These are phyloP conservation scores for Pseudonectria buxi DNA, from an alignment of 2,329 filamentous ascomycete species.

Conservation along the genomic window DNA sequence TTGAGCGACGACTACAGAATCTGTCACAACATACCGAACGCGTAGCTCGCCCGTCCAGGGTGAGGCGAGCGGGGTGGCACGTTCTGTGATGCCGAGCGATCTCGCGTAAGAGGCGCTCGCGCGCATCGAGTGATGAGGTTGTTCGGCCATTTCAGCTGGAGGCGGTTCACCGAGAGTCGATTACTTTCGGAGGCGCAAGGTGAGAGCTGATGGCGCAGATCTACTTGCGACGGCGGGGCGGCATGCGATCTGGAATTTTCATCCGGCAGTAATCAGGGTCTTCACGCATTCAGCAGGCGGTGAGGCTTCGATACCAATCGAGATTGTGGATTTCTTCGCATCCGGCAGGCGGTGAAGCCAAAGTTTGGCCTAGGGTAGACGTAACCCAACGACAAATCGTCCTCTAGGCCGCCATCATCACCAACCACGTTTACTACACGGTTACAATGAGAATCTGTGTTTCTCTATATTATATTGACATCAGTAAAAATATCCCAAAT, in stretches of 20 bases:
- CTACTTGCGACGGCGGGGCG: conserved; percentile 12
- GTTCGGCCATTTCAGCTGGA: conserved; percentile 25
- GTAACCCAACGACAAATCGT: no score
- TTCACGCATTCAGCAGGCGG: conserved; percentile 9
- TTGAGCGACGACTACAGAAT: not conserved
- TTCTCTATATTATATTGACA: no score
- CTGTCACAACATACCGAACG: conserved; percentile 24
- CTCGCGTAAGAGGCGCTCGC: conserved; percentile 27
- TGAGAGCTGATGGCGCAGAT: conserved; percentile 11
- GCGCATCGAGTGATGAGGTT: conserved; percentile 24
- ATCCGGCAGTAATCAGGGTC: conserved; percentile 14
- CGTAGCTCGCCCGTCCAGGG: conserved; percentile 36
- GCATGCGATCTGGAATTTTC: conserved; percentile 18
- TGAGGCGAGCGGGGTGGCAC: conserved; percentile 30
- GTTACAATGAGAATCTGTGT: no score
- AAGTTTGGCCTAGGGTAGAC: not conserved
- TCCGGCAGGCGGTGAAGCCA: conserved; percentile 18
- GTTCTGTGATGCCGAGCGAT: conserved; percentile 34
- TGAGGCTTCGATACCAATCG: conserved; percentile 2
- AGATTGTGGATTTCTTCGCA: not conserved
- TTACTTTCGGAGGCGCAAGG: conserved; percentile 1
- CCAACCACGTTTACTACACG: no score
- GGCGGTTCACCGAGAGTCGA: conserved; percentile 7
- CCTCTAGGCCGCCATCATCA: no score
- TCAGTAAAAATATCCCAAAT: no score